Base-by-base conservation (phyloP, 2,329 filamentous ascomycete species). In the Leptoxyphium fumago region DNA sequence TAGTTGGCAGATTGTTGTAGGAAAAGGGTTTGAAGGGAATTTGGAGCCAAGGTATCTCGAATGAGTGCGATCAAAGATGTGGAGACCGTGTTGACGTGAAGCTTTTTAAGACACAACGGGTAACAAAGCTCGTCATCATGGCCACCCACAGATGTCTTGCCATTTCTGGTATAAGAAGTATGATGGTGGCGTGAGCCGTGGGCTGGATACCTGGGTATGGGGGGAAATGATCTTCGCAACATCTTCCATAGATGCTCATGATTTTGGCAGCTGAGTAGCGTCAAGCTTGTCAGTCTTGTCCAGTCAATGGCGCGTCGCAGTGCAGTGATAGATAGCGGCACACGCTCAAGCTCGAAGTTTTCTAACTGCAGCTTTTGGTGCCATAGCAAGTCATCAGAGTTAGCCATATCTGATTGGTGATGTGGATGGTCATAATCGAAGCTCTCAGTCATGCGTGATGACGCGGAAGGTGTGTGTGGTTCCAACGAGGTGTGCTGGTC, bases 11-110 rank as follows among this genome's bases (percentile, higher is more conserved):
- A 57, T 66, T 88, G 82, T 60, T 88, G 83, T 41, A 91, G 62
- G 57, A 87, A 87, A 9, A 91, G 68, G 8, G 78, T 78, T 61
- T 91, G 82, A n/a, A 91, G 67, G 26, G 77, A 82, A 59, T 91
- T 84, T 1, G 84, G 84, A 15, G 79, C 80, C 32, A 91, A 68
- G 0, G 82, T 80, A 48, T 88, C 82, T 53, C 81, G 84, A 48
- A 91, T 69, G 56, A 91, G 89, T 1, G 71, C 70, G 43, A 91
- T 76, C 13, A 91, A 65, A 18, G 79, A 70, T 7, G 74, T 67
- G 1, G 82, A 83, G 2, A 83, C 79, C 10, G 71, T 72, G 61
- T 91, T 83, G 1, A 82, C 85, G 55, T 88, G 82, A 11, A 91
- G 72, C 50, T 80, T 75, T 61, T 80, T 87, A 42, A 91, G 64